Base-by-base conservation (phyloP, 129 eudicot genomes). In the Rutidosis leptorrhynchoides region DNA sequence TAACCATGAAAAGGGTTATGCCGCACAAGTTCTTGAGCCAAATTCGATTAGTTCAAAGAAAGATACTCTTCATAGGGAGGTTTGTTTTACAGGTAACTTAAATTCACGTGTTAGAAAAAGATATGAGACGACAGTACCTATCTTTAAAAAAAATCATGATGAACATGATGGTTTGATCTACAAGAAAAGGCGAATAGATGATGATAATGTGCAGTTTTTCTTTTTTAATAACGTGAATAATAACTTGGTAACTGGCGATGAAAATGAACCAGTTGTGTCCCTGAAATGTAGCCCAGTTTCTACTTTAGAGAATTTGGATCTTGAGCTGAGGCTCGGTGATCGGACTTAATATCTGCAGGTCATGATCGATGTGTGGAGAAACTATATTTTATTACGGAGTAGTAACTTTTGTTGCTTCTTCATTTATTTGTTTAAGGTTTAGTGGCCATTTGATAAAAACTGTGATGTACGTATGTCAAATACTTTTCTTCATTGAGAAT, bases 251-350 rank as follows among this genome's bases (percentile, higher is more conserved):
- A 77, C 74, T 51, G 43, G 45, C 1, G 78, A 83, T 64, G 59
- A 62, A 24, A 55, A 25, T 10, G 62, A 71, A 74, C 60, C 80
- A 11, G 64, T 64, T 62, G 74, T 77, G 57, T 60, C 68, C 8
- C 69, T 63, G 40, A 58, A 80, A 63, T 56, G 33, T 29, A 71
- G 69, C 61, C 70, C 71, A 22, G 68, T 75, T 49, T 78, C 69
- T 64, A 68, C 80, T 15, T 8, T 29, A 63, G 95, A 84, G 27
- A 83, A 61, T 63, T 77, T 90, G 78, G 97, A 90, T 87, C 97
- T 90, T 71, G 97, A 90, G 86, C 74, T 90, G 29, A 79, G 97
- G 83, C 97, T 90, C 21, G 97, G 97, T 62, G 79, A 82, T 75
- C 70, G 65, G 68, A 74, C 79, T 71, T 52, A 79, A 84, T 77